A percentile compares a stretch with the other conserved stretches of the same genome.
Evolutionary conservation across 2,329 filamentous ascomycete genomes (phyloP).

Genomic region (Trichoderma atrobrunneum): DNA sequence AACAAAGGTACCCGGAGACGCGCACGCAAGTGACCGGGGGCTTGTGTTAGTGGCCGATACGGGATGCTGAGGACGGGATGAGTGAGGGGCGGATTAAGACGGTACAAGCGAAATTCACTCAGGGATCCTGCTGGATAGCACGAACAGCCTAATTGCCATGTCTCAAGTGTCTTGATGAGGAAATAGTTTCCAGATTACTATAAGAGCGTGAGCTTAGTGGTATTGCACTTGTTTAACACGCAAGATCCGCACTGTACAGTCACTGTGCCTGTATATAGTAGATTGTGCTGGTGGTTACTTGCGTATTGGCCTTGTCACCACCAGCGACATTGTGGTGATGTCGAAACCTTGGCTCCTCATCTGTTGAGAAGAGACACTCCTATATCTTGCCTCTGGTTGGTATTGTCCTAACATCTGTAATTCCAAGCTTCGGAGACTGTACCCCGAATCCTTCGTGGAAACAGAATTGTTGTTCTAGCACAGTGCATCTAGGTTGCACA

Average conservation of each 20-base stretch:
- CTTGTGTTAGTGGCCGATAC: neutral
- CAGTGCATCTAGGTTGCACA: neutral
- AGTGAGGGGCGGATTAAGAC: neutral
- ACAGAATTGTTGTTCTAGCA: neutral
- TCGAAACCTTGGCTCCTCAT: neutral
- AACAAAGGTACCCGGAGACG: slow-evolving; percentile 5
- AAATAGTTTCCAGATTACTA: neutral
- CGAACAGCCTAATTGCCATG: neutral
- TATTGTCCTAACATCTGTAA: neutral
- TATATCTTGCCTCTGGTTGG: neutral
- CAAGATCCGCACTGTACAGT: neutral
- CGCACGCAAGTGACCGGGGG: neutral
- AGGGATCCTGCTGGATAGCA: neutral
- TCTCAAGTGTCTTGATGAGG: neutral
- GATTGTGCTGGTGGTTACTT: neutral
- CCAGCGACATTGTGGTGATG: neutral
- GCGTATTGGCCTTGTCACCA: neutral
- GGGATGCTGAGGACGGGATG: neutral
- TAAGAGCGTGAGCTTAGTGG: neutral
- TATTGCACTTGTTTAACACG: neutral
- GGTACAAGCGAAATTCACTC: neutral
- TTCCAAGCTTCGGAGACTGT: neutral
- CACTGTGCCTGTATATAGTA: neutral
- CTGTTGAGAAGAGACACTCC: neutral
- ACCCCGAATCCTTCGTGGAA: neutral